Evolutionary conservation across 148 eudicot genomes (phyloP), one percentile per base, ranked within the genome.

Genomic region (Nyssa sinensis): DNA sequence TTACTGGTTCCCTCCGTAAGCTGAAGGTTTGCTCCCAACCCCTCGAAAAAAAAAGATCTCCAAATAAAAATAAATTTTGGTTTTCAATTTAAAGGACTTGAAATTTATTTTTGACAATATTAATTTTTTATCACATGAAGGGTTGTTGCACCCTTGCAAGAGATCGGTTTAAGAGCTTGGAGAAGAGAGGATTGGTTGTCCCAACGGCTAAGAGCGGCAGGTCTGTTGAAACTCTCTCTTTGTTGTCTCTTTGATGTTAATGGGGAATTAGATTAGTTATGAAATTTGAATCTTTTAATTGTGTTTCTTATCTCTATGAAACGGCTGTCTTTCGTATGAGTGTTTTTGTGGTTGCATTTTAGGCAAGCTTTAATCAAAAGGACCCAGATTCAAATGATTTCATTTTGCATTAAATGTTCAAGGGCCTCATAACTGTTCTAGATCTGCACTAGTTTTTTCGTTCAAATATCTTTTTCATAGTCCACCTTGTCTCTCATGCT

Each of bases 141-240:
- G 97, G 88, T 13, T 94, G 98, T 81, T 84, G 84, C 75, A 92
- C 97, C 0, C 87, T 94, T 67, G 97, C 97, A 51, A 90, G 87
- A 74, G 98, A 94, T 77, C 86, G 97, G 35, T 94, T 76, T 68
- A 94, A 94, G 86, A 94, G 97, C 85, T 81, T 92, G 32, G 98
- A 94, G 87, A 92, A 94, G 84, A 84, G 98, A 80, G 98, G 98
- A 65, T 72, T 94, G 80, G 53, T 90, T 70, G 86, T 85, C 69
- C 97, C 98, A 32, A 72, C 98, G 23, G 83, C 80, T 75, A 94
- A 92, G 78, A 84, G 86, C 57, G 51, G 81, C 92, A 92, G 97
- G 98, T 90, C 59, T 34, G 84, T 69, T 60, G 44, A 37, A 37
- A 31, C 66, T 33, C 29, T 25, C 61, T 41, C 62, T 29, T 66